Percentiles rank a stretch among this genome's conserved stretches.
phyloP scores from a whole-genome alignment of 805 yeast genomes.

The Zygoascus bituminiphila region DNA sequence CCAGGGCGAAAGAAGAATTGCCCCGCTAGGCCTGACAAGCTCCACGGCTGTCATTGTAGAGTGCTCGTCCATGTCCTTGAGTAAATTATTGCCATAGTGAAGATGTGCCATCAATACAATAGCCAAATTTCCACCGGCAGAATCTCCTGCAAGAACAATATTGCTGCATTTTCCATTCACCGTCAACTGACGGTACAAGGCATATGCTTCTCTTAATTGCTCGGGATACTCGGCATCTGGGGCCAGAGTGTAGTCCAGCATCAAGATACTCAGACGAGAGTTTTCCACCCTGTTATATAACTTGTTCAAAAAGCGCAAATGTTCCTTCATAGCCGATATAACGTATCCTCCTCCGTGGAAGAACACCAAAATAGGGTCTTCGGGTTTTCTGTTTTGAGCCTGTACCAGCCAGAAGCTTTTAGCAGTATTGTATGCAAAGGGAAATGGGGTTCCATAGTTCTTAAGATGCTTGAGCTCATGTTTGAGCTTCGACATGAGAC shows the following conservation, averaged over 20 bases:
- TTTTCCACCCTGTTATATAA: slow-evolving; percentile 6
- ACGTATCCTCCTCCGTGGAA: slow-evolving; percentile 17
- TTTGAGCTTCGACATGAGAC: background rate
- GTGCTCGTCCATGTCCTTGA: background rate
- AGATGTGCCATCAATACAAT: slow-evolving; percentile 9
- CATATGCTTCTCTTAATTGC: slow-evolving; percentile 9
- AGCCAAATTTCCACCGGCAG: slow-evolving; percentile 15
- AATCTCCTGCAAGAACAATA: slow-evolving; percentile 12
- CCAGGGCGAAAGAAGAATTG: slow-evolving; percentile 13
- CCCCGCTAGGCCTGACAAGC: slow-evolving; percentile 8
- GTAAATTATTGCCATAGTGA: background rate
- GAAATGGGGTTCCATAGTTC: background rate
- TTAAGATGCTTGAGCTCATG: background rate
- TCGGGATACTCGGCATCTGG: slow-evolving; percentile 10
- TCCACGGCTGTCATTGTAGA: background rate
- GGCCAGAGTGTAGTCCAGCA: slow-evolving; percentile 10
- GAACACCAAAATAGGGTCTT: slow-evolving; percentile 14
- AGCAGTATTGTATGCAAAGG: background rate
- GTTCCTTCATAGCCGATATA: slow-evolving; percentile 5
- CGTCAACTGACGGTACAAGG: slow-evolving; percentile 7
- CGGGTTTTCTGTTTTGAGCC: slow-evolving; percentile 9
- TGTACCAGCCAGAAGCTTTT: slow-evolving; percentile 11
- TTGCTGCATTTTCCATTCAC: slow-evolving; percentile 10
- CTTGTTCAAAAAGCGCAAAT: slow-evolving; percentile 4
- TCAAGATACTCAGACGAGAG: slow-evolving; percentile 10